These are phyloP conservation scores for Saturnispora kantuleensis DNA, from an alignment of 805 yeast species.

Conservation along the genomic window DNA sequence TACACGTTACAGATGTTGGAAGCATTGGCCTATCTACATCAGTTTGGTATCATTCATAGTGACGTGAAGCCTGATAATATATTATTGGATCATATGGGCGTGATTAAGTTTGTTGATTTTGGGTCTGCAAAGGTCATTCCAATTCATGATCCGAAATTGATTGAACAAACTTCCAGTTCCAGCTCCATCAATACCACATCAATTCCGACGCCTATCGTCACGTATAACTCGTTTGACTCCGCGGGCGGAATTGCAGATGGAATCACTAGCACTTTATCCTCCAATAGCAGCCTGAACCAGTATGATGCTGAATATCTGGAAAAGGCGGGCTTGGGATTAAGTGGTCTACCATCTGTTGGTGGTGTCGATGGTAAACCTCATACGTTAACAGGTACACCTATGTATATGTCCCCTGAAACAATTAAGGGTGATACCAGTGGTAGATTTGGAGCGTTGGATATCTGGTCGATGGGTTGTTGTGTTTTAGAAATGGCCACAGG, in stretches of 20 bases:
- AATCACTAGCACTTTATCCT: conserved; percentile 2
- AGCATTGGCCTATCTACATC: conserved; percentile 90
- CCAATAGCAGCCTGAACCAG: conserved; percentile 2
- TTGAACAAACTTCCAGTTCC: conserved; percentile 9
- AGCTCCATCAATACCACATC: conserved; percentile 4
- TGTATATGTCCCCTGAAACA: conserved; percentile 98
- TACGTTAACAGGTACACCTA: conserved; percentile 83
- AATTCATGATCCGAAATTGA: conserved; percentile 21
- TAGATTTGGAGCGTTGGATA: conserved; percentile 62
- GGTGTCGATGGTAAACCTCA: conserved; percentile 16
- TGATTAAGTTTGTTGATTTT: conserved; percentile 91
- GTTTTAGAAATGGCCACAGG: conserved; percentile 96
- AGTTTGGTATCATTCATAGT: conserved; percentile 90
- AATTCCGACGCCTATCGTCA: not conserved
- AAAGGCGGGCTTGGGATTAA: too few relatives aligned
- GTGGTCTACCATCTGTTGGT: not conserved
- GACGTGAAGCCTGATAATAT: conserved; percentile 96
- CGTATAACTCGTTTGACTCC: not conserved
- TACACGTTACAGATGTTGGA: conserved; percentile 89
- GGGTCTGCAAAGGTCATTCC: conserved; percentile 94
- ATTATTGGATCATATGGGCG: conserved; percentile 81
- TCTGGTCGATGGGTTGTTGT: conserved; percentile 97
- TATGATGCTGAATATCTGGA: not conserved
- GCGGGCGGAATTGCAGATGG: not conserved
- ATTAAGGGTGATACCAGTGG: conserved; percentile 67